These are phyloP conservation scores for Scalesia atractyloides DNA, from an alignment of 129 eudicot species.

Conservation along the genomic window DNA sequence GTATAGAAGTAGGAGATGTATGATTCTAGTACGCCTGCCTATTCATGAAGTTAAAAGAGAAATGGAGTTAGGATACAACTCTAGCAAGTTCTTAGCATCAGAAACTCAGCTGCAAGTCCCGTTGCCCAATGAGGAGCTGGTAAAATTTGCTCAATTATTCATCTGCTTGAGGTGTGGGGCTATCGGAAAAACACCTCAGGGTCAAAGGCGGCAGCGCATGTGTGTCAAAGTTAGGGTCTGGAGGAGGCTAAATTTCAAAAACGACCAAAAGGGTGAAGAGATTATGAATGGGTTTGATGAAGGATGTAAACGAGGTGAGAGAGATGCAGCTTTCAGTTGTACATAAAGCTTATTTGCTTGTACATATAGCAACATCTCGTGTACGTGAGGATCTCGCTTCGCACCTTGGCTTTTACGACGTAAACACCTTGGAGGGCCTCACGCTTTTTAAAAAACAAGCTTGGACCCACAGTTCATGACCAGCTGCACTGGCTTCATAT, in stretches of 20 bases:
- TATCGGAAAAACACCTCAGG: no score
- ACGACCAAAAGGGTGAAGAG: background rate
- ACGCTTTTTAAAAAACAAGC: background rate
- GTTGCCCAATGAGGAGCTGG: background rate
- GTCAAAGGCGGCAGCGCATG: no score
- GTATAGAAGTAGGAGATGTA: background rate
- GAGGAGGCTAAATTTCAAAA: background rate
- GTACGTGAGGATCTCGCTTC: background rate
- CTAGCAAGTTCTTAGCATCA: background rate
- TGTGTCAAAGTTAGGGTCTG: background rate
- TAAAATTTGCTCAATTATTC: background rate
- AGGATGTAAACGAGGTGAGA: background rate
- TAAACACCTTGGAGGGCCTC: background rate
- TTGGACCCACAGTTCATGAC: background rate
- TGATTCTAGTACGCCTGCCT: background rate
- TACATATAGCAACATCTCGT: background rate
- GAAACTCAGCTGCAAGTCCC: background rate
- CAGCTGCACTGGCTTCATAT: conserved; percentile 6
- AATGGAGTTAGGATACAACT: background rate
- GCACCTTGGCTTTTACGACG: background rate
- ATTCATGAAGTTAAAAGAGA: background rate
- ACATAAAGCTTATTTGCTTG: background rate
- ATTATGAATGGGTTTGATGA: background rate
- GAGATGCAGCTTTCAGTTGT: background rate
- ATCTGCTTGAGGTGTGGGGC: no score